These are phyloP conservation scores for Staphylotrichum longicolle DNA, from an alignment of 495 filamentous ascomycete species.

Conservation along the genomic window DNA sequence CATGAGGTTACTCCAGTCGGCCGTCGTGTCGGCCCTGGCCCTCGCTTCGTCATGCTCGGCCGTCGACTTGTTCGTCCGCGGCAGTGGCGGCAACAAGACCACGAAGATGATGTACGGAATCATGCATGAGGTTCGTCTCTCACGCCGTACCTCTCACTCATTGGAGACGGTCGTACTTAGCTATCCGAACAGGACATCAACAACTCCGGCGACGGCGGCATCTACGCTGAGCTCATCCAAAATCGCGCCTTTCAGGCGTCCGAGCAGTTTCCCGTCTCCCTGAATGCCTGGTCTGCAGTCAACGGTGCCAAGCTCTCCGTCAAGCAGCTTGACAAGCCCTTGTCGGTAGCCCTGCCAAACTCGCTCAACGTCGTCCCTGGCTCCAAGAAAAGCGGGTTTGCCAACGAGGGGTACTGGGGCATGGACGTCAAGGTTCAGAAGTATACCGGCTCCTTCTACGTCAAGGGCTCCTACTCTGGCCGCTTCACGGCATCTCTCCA, in stretches of 20 bases:
- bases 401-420: slow-evolving; percentile 61
- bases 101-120: slow-evolving; percentile 41
- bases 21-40: not conserved
- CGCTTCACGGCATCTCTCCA: slow-evolving; percentile 43
- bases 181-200: slow-evolving; percentile 58
- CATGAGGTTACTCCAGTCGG: not conserved
- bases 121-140: slow-evolving; percentile 39
- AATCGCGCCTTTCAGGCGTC: slow-evolving; percentile 64
- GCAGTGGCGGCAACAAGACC: slow-evolving; percentile 40
- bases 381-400: slow-evolving; percentile 46
- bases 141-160: not conserved
- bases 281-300: slow-evolving; percentile 59
- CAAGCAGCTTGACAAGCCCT: slow-evolving; percentile 42
- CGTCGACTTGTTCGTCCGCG: slow-evolving; percentile 34
- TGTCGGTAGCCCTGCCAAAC: slow-evolving; percentile 54
- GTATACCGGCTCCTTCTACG: slow-evolving; percentile 59
- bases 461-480: slow-evolving; percentile 45
- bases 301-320: slow-evolving; percentile 51
- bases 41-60: slow-evolving; percentile 19
- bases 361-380: slow-evolving; percentile 54
- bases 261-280: slow-evolving; percentile 23
- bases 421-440: slow-evolving; percentile 53
- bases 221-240: slow-evolving; percentile 69
- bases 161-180: not conserved
- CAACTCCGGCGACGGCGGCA: slow-evolving; percentile 72